Evolutionary conservation across 2,329 filamentous ascomycete genomes (phyloP), one percentile per base, ranked within the genome.

Genomic region (Phialemonium atrogriseum): DNA sequence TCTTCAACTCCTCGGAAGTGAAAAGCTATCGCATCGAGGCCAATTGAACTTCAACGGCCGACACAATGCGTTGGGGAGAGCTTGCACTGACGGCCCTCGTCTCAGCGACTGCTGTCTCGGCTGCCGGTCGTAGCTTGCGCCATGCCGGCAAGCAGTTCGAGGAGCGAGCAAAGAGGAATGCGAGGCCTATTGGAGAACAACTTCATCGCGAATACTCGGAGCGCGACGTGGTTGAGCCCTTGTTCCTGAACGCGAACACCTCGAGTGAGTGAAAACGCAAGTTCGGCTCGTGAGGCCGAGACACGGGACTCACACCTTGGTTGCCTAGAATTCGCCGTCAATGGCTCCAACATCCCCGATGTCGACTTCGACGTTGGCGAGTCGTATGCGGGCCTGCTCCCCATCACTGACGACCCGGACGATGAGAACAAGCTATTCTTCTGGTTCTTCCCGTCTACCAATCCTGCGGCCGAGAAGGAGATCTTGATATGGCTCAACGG

Each of bases 321-420:
- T 6, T 17, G 5, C 10, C 7, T 38, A 78, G 74, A 67, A 41
- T 83, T 77, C 39, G 68, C 65, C 14, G 74, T 84, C 24, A 70
- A 85, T 43, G 75, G 80, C 3, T 67, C 63, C 3, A 62, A 54
- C 1, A 70, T 86, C 28, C 82, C 82, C 0, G 77, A 84, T 12
- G 75, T 86, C 1, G 49, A 68, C 16, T 87, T 83, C 38, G 80
- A 86, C 39, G 59, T 84, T 24, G 70, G 72, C 33, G 75, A 81
- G 52, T 75, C 70, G 0, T 80, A 80, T 42, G 69, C 76, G n/a
- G 77, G 77, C 12, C 50, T 71, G 12, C 50, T 81, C 17, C 74
- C 77, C 5, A 73, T 81, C 32, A 66, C 64, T 2, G 54, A 58
- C 22, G 48, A 60, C 11, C 51, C 59, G 0, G 49, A 68, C 22